Conservation (phyloP, 208 protist genomes). For the Tritrichomonas foetus region DNA sequence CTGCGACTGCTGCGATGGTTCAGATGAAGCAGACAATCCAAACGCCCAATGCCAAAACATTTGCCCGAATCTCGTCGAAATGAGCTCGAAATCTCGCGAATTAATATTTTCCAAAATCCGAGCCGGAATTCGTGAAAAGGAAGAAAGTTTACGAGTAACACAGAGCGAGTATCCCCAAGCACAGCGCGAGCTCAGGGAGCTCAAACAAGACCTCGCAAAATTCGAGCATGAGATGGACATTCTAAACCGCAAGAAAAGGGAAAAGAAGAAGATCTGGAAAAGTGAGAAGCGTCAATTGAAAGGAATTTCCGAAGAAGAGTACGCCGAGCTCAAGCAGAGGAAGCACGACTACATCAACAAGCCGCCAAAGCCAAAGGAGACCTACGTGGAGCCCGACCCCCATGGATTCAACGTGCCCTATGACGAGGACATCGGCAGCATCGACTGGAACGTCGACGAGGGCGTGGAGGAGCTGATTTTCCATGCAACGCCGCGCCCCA, state of each 20-base stretch:
- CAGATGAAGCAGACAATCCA: conserved; percentile 52
- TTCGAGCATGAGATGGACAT: not conserved
- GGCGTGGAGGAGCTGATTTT: conserved; percentile 29
- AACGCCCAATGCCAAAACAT: not conserved
- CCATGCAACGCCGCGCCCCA: not conserved
- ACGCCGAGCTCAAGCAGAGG: not conserved
- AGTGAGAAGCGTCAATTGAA: not conserved
- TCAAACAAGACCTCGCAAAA: not conserved
- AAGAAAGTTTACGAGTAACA: not conserved
- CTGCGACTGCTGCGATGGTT: conserved; percentile 64
- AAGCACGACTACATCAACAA: conserved; percentile 22
- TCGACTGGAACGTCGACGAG: conserved; percentile 28
- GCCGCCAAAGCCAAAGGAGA: not conserved
- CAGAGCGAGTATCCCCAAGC: not conserved
- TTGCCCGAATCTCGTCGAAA: not conserved
- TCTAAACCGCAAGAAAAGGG: not conserved
- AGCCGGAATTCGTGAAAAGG: not conserved
- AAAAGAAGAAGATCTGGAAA: conserved; percentile 18
- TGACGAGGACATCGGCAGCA: not conserved
- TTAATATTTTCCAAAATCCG: not conserved
- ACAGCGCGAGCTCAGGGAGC: not conserved
- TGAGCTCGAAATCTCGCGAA: not conserved
- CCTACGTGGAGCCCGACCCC: not conserved
- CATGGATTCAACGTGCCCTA: not conserved
- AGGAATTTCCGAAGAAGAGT: not conserved